These are phyloP conservation scores for Porphyrellus cyaneotinctus DNA, from an alignment of 768 basidiomycete species.

Conservation along the genomic window DNA sequence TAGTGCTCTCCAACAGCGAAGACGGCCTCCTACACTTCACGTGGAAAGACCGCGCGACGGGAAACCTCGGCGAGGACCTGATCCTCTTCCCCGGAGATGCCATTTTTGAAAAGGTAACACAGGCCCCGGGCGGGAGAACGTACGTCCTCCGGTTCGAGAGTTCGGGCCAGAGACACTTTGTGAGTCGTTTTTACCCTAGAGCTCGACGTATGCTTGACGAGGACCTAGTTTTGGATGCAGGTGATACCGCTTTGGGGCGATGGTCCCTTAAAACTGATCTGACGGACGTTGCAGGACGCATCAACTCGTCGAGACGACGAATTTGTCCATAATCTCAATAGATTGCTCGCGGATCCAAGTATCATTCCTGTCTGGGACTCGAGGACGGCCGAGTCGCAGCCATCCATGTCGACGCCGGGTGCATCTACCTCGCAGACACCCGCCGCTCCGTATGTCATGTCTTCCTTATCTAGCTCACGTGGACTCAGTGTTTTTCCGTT, in stretches of 20 bases:
- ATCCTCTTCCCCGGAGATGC: conserved; percentile 89
- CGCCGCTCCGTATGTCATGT: conserved; percentile 21
- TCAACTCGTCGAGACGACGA: conserved; percentile 65
- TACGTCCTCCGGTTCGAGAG: conserved; percentile 91
- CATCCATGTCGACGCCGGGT: conserved; percentile 42
- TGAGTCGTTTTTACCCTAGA: conserved; percentile 37
- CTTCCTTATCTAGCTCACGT: neutral
- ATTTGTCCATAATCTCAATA: conserved; percentile 69
- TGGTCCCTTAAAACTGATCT: neutral
- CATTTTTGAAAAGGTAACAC: conserved; percentile 67
- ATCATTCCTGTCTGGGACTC: conserved; percentile 57
- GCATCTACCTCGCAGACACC: conserved; percentile 34
- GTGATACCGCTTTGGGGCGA: conserved; percentile 32
- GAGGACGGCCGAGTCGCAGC: conserved; percentile 36
- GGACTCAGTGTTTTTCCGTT: neutral
- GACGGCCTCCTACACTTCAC: conserved; percentile 75
- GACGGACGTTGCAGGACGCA: conserved; percentile 48
- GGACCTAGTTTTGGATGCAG: conserved; percentile 80
- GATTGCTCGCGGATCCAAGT: conserved; percentile 63
- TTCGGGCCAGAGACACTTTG: conserved; percentile 86
- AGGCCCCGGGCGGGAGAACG: conserved; percentile 62
- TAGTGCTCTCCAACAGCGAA: conserved; percentile 63
- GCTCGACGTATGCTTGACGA: neutral
- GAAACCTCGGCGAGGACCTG: conserved; percentile 68
- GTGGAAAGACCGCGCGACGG: conserved; percentile 72